These are phyloP conservation scores for Hydrangea macrophylla DNA, from an alignment of 148 eudicot genomes.

Conservation along the genomic window DNA sequence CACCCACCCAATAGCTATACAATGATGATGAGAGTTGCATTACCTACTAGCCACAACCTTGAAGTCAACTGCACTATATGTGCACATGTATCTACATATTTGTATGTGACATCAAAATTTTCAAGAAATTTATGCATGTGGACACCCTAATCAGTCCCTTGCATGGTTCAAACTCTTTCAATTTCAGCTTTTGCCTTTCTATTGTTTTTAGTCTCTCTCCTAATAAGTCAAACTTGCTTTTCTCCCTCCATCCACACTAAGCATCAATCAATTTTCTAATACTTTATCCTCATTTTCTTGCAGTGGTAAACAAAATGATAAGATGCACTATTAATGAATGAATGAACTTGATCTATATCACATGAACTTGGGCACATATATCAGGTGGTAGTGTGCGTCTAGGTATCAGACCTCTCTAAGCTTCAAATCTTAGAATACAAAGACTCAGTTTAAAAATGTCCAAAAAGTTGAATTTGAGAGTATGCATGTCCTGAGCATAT, in stretches of 20 bases:
- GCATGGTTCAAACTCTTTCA: conserved; percentile 28
- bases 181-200: conserved; percentile 12
- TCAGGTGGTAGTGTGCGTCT: too few species aligned
- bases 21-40: conserved; percentile 27
- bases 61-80: conserved; percentile 28
- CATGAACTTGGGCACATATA: too few species aligned
- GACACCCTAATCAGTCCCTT: conserved; percentile 1
- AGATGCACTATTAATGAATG: too few species aligned
- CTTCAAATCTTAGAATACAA: too few species aligned
- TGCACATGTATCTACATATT: too few species aligned
- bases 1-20: conserved; percentile 21
- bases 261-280: not conserved
- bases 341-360: too few species aligned
- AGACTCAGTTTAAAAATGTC: too few species aligned
- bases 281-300: not conserved
- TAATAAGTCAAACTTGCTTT: conserved; percentile 23
- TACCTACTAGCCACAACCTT: conserved; percentile 18
- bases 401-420: too few species aligned
- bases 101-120: conserved; percentile 1
- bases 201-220: conserved; percentile 8
- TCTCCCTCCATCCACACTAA: conserved; percentile 5
- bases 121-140: conserved; percentile 11
- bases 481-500: too few species aligned
- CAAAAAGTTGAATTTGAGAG: too few species aligned
- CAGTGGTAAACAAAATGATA: not conserved